Percentiles rank a stretch among this genome's conserved stretches.
These are phyloP conservation scores for Papiliotrema nemorosa DNA, from an alignment of 1,284 basidiomycete species.

Conservation along the genomic window DNA sequence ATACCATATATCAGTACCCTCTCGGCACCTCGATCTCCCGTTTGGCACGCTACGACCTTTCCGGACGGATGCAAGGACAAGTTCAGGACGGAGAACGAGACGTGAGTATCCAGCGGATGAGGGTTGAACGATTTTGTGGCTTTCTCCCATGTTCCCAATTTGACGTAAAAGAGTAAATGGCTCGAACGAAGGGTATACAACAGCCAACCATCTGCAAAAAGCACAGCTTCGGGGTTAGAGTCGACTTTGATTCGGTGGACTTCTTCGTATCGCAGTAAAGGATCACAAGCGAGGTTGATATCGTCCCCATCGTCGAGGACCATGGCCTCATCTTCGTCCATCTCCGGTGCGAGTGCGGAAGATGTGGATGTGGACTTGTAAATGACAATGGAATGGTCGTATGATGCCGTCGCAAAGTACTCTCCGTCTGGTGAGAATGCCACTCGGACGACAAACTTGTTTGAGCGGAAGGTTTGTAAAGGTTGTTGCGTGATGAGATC, in stretches of 20 bases:
- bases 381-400: slow-evolving; percentile 44
- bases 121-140: slow-evolving; percentile 44
- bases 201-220: slow-evolving; percentile 32
- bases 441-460: slow-evolving; percentile 46
- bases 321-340: slow-evolving; percentile 18
- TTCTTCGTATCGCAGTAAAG: slow-evolving; percentile 33
- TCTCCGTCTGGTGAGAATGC: slow-evolving; percentile 39
- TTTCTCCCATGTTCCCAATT: slow-evolving; percentile 13
- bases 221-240: slow-evolving; percentile 45
- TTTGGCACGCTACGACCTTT: slow-evolving; percentile 44
- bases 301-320: slow-evolving; percentile 38
- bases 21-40: slow-evolving; percentile 45
- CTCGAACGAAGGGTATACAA: slow-evolving; percentile 40
- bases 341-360: not conserved
- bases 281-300: slow-evolving; percentile 31
- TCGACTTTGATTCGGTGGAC: slow-evolving; percentile 27
- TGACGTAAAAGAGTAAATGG: slow-evolving; percentile 19
- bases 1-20: slow-evolving; percentile 38
- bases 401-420: slow-evolving; percentile 46
- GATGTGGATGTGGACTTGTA: slow-evolving; percentile 19
- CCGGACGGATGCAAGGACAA: slow-evolving; percentile 45
- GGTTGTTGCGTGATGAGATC: slow-evolving; percentile 39
- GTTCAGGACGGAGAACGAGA: slow-evolving; percentile 62
- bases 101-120: slow-evolving; percentile 44
- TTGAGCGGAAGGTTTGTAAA: slow-evolving; percentile 40